These are phyloP conservation scores for Populus alba DNA, from an alignment of 345 rosid species.

Conservation along the genomic window DNA sequence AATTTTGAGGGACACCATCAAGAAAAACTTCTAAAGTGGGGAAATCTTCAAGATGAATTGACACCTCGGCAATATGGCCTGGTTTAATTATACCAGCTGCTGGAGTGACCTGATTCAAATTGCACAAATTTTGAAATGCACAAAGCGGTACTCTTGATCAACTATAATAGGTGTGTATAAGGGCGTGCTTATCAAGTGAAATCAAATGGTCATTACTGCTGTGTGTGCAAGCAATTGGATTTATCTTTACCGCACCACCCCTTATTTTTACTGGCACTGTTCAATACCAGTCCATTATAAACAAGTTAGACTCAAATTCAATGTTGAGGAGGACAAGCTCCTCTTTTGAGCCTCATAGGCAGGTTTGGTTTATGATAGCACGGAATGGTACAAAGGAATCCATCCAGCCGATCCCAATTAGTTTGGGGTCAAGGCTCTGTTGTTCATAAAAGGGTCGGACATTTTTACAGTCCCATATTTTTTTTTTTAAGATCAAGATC, in stretches of 20 bases:
- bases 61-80: slow-evolving; percentile 56
- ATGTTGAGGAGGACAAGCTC: not conserved
- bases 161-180: too few relatives aligned
- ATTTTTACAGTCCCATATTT: not conserved
- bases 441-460: not conserved
- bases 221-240: too few relatives aligned
- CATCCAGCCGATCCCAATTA: not conserved
- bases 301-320: not conserved
- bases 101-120: too few relatives aligned
- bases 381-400: not conserved
- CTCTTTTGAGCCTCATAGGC: not conserved
- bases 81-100: too few relatives aligned
- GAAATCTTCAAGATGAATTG: slow-evolving; percentile 78
- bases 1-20: slow-evolving; percentile 76
- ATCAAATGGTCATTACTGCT: too few relatives aligned
- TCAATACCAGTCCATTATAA: too few relatives aligned
- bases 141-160: too few relatives aligned
- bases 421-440: not conserved
- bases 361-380: not conserved
- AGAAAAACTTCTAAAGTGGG: slow-evolving; percentile 72
- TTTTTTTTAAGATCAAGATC: not conserved
- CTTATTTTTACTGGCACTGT: too few relatives aligned
- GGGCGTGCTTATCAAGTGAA: too few relatives aligned
- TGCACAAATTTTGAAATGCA: too few relatives aligned
- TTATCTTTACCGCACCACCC: too few relatives aligned